Base-by-base conservation (phyloP, 176 grass and related monocot genomes). In the Microstegium vimineum region DNA sequence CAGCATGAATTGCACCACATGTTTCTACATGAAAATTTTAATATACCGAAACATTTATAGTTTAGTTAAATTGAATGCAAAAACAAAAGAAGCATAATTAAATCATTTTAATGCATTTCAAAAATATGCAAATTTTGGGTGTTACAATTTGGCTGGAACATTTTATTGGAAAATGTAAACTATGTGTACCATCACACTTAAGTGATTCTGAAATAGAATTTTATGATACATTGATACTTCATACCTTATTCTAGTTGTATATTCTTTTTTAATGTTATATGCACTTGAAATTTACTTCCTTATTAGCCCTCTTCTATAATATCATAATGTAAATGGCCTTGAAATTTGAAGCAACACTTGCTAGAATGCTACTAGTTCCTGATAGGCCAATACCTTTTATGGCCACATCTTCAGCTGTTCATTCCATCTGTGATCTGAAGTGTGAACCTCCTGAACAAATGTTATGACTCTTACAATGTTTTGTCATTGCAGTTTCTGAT, bases 401-500 rank as follows among this genome's bases (percentile, higher is more conserved):
- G 18, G 22, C 62, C 9, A 77, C 66, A 32, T 52, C 32, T 49
- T 54, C 40, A 7, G 0, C 71, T 41, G n/a, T 70, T 47, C 10
- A 52, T 82, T 78, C 8, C 30, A 66, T 66, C 20, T 25, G 8
- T 87, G 8, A 57, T 75, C 46, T 80, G 43, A 81, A 75, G 5
- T 68, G 20, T 81, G 34, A 36, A 26, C 27, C 17, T 61, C 34
- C 62, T 51, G 26, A 52, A 59, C 11, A 62, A 10, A 41, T 27
- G 33, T 80, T 32, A 62, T 43, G 36, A 46, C 25, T 36, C 49
- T 73, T 42, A 43, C 17, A 49, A 35, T 73, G 18, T 33, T 65
- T 36, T 73, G 14, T 82, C 33, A 22, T 71, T 78, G 47, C 59
- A 97, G 94, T 97, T 94, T 84, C 80, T 97, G 41, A 84, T 76